phyloP scores from a whole-genome alignment of 2,329 filamentous ascomycete genomes.

The Exserohilum turcica region DNA sequence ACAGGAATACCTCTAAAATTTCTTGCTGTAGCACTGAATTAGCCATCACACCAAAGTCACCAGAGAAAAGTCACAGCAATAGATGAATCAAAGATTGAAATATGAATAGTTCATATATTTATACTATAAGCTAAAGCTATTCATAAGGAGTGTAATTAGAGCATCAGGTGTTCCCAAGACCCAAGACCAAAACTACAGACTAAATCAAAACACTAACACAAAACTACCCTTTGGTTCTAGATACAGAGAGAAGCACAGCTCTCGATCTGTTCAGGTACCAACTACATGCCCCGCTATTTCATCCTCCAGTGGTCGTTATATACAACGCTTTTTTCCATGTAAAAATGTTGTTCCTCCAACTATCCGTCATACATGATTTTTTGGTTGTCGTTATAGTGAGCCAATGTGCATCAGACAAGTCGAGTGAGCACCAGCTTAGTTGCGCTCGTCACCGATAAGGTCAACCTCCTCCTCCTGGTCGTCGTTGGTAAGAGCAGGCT shows the following conservation, averaged over 20 bases:
- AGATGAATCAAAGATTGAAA: no score
- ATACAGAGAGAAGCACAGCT: background rate
- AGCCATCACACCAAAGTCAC: no score
- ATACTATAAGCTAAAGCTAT: background rate
- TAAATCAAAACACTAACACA: slow-evolving; percentile 15
- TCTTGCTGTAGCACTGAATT: no score
- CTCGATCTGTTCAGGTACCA: slow-evolving; percentile 1
- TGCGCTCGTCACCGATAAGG: slow-evolving; percentile 24
- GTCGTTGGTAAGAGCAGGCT: slow-evolving; percentile 38
- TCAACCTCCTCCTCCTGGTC: slow-evolving; percentile 45
- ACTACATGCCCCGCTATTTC: background rate
- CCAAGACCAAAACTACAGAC: no score
- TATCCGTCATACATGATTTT: slow-evolving; percentile 9
- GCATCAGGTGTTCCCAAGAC: no score
- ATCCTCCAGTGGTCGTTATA: background rate
- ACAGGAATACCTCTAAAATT: no score
- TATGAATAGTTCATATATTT: background rate
- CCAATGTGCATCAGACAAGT: background rate
- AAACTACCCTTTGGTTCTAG: no score
- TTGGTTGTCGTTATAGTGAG: background rate
- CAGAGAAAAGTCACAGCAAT: no score
- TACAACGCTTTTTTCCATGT: no score
- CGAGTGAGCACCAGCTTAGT: slow-evolving; percentile 4
- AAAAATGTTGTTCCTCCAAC: background rate
- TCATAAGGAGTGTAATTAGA: no score